phyloP scores from a whole-genome alignment of 2,329 filamentous ascomycete species.

The Fusarium graminum region DNA sequence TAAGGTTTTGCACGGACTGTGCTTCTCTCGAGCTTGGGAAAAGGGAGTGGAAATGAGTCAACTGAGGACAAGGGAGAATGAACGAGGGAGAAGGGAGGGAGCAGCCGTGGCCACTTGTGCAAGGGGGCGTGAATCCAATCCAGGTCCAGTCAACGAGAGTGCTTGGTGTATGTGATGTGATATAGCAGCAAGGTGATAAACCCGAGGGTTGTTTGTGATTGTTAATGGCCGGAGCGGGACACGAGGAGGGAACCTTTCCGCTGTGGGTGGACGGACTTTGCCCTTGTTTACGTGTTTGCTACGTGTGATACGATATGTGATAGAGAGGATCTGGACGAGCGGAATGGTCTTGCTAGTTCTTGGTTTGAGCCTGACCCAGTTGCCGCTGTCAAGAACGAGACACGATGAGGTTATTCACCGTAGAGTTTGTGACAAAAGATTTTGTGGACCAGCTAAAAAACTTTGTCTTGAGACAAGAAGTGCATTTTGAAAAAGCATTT shows the following conservation, averaged over 20 bases:
- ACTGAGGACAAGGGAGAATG: slow-evolving; percentile 4
- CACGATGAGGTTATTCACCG: slow-evolving; percentile 13
- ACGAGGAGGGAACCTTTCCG: neutral
- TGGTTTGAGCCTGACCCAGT: slow-evolving; percentile 4
- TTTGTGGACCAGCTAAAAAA: slow-evolving; percentile 11
- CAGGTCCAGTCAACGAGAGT: neutral
- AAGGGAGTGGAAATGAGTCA: slow-evolving; percentile 32
- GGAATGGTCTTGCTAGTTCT: neutral
- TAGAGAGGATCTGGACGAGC: neutral
- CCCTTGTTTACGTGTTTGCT: neutral
- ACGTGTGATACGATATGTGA: neutral
- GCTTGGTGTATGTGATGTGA: slow-evolving; percentile 3
- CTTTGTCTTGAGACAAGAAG: slow-evolving; percentile 1
- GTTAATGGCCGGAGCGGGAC: neutral
- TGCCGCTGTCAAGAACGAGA: slow-evolving; percentile 17
- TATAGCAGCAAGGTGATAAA: neutral
- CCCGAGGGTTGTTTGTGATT: neutral
- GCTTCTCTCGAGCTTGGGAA: slow-evolving; percentile 10
- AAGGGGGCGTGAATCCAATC: slow-evolving; percentile 18
- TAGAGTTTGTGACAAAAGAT: slow-evolving; percentile 10
- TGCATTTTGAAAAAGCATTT: neutral
- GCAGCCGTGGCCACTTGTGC: slow-evolving; percentile 6
- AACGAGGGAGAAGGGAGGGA: neutral
- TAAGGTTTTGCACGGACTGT: slow-evolving; percentile 39
- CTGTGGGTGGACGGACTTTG: neutral